phyloP scores from a whole-genome alignment of 208 protist species.

The Trypanosoma rangeli region DNA sequence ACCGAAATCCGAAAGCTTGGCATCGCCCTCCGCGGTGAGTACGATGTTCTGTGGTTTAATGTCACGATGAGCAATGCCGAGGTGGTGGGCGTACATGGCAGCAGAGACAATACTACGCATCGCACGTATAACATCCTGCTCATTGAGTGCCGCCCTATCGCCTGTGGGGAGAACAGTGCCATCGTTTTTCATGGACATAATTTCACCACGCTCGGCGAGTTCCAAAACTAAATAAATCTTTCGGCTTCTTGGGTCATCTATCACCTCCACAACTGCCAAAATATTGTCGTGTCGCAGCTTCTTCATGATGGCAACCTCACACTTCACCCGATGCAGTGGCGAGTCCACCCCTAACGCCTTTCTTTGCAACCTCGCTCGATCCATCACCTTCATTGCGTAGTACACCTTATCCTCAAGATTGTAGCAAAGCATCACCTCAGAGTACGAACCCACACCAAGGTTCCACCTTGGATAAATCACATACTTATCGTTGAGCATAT shows the following conservation, averaged over 20 bases:
- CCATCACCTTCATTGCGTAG: slow-evolving; percentile 67
- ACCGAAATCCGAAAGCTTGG: slow-evolving; percentile 80
- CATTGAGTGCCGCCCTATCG: slow-evolving; percentile 31
- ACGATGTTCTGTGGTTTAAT: slow-evolving; percentile 82
- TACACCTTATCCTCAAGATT: slow-evolving; percentile 39
- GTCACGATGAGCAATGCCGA: slow-evolving; percentile 70
- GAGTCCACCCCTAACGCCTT: slow-evolving; percentile 37
- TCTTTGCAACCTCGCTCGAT: slow-evolving; percentile 37
- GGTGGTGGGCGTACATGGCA: slow-evolving; percentile 48
- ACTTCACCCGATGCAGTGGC: slow-evolving; percentile 35
- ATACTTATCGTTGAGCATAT: slow-evolving; percentile 68
- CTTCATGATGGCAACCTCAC: slow-evolving; percentile 93
- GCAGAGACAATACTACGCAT: slow-evolving; percentile 42
- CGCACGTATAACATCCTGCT: slow-evolving; percentile 31
- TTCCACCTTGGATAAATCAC: slow-evolving; percentile 47
- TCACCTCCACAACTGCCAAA: slow-evolving; percentile 90
- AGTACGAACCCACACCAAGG: slow-evolving; percentile 64
- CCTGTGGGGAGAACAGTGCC: slow-evolving; percentile 41
- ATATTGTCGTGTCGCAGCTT: slow-evolving; percentile 92
- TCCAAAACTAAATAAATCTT: slow-evolving; percentile 89
- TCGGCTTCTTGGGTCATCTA: slow-evolving; percentile 84
- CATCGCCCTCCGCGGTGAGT: slow-evolving; percentile 45
- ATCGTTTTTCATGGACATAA: slow-evolving; percentile 45
- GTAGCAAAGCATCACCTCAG: slow-evolving; percentile 63
- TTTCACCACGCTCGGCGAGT: slow-evolving; percentile 62